A percentile compares a stretch with the other conserved stretches of the same genome.
Evolutionary conservation across 768 basidiomycete genomes (phyloP).

Genomic region (Boletus sp.): DNA sequence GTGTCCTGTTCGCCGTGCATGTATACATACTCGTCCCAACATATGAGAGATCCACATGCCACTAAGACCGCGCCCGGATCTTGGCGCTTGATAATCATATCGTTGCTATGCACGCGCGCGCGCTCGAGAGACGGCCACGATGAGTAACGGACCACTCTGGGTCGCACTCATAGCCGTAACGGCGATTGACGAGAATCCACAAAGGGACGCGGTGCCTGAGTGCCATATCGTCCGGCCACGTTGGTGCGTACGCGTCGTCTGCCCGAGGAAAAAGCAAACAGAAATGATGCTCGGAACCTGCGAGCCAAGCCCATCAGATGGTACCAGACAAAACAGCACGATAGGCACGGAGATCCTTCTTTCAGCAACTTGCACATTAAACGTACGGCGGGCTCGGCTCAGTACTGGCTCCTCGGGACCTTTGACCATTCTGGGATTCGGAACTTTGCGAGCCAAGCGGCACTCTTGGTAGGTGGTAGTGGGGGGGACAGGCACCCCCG

Average conservation of each 20-base stretch:
- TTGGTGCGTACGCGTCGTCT: background rate
- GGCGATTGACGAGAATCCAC: background rate
- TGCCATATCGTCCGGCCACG: background rate
- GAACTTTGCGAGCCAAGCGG: background rate
- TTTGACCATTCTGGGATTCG: background rate
- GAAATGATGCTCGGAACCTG: background rate
- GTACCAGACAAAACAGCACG: conserved; percentile 1
- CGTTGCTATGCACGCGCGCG: conserved; percentile 4
- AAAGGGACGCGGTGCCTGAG: background rate
- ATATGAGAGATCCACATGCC: background rate
- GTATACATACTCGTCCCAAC: too few species aligned
- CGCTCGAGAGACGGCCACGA: background rate
- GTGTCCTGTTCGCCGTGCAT: background rate
- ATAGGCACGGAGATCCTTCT: background rate
- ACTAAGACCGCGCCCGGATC: background rate
- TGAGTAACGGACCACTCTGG: background rate
- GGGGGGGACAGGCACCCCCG: background rate
- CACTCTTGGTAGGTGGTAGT: too few species aligned
- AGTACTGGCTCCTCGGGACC: background rate
- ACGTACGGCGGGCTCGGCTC: background rate
- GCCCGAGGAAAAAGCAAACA: background rate
- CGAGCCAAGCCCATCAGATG: background rate
- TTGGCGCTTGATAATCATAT: background rate
- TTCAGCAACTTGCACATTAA: background rate
- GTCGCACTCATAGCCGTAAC: background rate